Evolutionary conservation across 371 early-diverging fungal species (phyloP).

Genomic region (Capillidium heterosporum): DNA sequence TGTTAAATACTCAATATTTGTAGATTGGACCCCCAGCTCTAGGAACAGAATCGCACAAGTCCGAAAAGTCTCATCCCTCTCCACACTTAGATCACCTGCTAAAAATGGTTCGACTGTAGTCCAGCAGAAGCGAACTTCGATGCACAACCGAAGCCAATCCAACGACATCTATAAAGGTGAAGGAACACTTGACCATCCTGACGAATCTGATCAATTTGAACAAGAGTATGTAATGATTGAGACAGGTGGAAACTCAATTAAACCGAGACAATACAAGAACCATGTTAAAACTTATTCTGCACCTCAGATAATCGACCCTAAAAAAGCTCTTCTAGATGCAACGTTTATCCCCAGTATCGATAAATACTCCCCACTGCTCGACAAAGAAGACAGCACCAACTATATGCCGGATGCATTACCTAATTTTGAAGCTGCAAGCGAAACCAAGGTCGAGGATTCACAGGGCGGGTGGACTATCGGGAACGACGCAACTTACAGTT

Average conservation of each 20-base stretch:
- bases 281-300: neutral
- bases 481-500: conserved; percentile 22
- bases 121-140: neutral
- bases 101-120: neutral
- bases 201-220: conserved; percentile 13
- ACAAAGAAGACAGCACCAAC: conserved; percentile 9
- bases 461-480: conserved; percentile 12
- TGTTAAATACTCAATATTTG: neutral
- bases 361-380: conserved; percentile 7
- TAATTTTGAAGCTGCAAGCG: conserved; percentile 11
- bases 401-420: conserved; percentile 11
- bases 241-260: conserved; percentile 51
- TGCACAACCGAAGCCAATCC: neutral
- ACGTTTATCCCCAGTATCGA: no score
- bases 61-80: neutral
- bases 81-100: neutral
- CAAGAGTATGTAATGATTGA: conserved; percentile 78
- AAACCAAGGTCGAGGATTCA: neutral
- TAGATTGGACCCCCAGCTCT: neutral
- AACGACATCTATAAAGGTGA: neutral
- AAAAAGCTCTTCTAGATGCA: neutral
- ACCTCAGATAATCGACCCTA: neutral
- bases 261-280: neutral
- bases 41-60: neutral
- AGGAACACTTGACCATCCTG: neutral